A percentile compares a stretch with the other conserved stretches of the same genome.
Evolutionary conservation across 2,329 filamentous ascomycete genomes (phyloP).

Genomic region (Phialophora tarda): DNA sequence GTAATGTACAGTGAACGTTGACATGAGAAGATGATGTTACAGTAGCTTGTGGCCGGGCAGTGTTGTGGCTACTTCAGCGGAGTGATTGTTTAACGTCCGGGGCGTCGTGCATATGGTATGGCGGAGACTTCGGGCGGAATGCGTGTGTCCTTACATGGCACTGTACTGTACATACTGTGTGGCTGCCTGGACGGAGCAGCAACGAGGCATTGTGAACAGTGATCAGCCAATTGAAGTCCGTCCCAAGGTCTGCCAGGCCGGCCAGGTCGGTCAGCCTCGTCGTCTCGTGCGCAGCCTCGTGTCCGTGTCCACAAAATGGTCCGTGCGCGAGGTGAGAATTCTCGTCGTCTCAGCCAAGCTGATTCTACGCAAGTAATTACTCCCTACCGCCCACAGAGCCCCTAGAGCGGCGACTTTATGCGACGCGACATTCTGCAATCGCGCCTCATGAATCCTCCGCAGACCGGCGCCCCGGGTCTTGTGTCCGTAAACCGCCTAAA

Average conservation of each 20-base stretch:
- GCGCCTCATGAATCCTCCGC: too few species aligned
- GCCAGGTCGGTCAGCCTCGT: not conserved
- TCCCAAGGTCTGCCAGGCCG: not conserved
- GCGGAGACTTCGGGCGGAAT: not conserved
- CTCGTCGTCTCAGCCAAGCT: not conserved
- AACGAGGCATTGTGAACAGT: not conserved
- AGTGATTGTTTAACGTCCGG: not conserved
- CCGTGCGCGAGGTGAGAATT: not conserved
- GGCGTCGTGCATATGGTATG: not conserved
- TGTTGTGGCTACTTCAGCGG: not conserved
- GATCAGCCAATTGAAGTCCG: not conserved
- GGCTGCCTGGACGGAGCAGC: not conserved
- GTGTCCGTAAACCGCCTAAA: not conserved
- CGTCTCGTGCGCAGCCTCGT: not conserved
- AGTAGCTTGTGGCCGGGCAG: not conserved
- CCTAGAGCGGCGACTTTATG: not conserved
- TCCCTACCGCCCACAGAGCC: too few species aligned
- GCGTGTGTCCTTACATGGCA: not conserved
- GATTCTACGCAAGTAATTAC: not conserved
- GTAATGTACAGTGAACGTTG: not conserved
- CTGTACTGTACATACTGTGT: constrained; percentile 4
- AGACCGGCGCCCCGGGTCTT: not conserved
- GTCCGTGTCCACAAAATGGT: not conserved
- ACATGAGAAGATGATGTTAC: constrained; percentile 2
- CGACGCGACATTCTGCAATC: not conserved